phyloP scores from a whole-genome alignment of 2,329 filamentous ascomycete genomes.

The Xylariaceae sp. region DNA sequence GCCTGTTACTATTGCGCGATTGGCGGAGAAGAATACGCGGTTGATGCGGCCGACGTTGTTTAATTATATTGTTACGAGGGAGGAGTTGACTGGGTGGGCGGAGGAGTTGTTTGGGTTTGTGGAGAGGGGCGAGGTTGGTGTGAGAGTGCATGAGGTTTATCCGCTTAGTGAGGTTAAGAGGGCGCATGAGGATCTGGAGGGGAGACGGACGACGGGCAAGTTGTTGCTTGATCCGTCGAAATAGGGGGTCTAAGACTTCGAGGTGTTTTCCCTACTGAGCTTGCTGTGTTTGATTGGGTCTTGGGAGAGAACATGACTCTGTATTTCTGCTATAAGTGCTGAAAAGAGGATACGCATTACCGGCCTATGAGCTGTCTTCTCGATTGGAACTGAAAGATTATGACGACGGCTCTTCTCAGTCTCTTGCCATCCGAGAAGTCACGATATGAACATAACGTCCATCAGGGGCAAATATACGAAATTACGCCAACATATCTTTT shows the following conservation, averaged over 20 bases:
- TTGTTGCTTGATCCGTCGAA: conserved; percentile 52
- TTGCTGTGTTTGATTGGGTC: no score
- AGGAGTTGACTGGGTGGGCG: conserved; percentile 66
- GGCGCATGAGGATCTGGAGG: conserved; percentile 74
- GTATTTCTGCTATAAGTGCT: neutral
- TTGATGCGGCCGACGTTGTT: conserved; percentile 70
- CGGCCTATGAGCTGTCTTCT: no score
- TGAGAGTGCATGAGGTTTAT: conserved; percentile 72
- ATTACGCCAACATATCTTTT: neutral
- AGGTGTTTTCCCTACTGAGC: no score
- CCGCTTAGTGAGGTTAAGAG: conserved; percentile 64
- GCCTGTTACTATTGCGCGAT: conserved; percentile 52
- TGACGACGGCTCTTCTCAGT: no score
- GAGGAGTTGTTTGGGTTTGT: conserved; percentile 70
- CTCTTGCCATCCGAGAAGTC: no score
- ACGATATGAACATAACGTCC: no score
- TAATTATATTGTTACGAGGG: conserved; percentile 62
- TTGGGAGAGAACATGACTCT: no score
- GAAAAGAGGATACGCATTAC: neutral
- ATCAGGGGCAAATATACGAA: neutral
- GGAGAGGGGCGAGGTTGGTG: conserved; percentile 61
- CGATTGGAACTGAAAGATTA: no score
- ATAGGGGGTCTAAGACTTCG: conserved; percentile 7
- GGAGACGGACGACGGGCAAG: conserved; percentile 79
- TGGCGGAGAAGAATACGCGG: conserved; percentile 70